Evolutionary conservation across 352 stramenopile species (phyloP), one percentile per base, ranked within the genome.

Genomic region (Pythium brachiatum): DNA sequence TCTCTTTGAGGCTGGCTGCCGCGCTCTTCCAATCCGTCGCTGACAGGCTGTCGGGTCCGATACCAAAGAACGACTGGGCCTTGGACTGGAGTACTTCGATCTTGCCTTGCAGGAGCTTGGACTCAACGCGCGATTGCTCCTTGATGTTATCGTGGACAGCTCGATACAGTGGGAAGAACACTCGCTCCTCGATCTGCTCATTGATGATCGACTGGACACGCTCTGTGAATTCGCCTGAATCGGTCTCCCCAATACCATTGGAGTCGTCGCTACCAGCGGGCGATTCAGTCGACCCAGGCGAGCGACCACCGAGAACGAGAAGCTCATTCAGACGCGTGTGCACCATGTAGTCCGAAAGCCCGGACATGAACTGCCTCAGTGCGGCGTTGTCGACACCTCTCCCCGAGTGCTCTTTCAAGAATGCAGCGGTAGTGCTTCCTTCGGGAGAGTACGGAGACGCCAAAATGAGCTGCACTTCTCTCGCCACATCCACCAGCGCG

Each of bases 361-460:
- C 86, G 13, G 64, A 77, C 79, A 95, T 93, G 59, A 95, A 95
- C 55, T 92, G 66, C 25, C 76, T 72, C 15, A 95, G 64, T 7
- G 74, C 76, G 12, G 74, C 53, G 53, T 90, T 88, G 18, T 71
- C 58, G 34, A 92, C 68, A 0, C 60, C 56, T 20, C 75, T 80
- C 26, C 72, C 69, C 7, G 59, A 66, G 52, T 90, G 78, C 27
- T 93, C 80, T 50, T 88, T 90, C 20, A 95, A 62, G 59, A 93
- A 95, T 20, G 75, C 67, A 3, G 76, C 71, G 1, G 78, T 88
- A 7, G 86, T 93, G 44, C 73, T 91, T 2, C 86, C 86, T 55
- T 95, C 86, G 3, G 86, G 86, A 0, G 84, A 94, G 34, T 95
- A 95, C 6, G 86, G 86, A 54, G 86, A 95, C 31, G 84, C 75